Percentiles rank a stretch among this genome's conserved stretches.
Conservation (phyloP, 768 basidiomycete species). For the Crepidotus variabilis region DNA sequence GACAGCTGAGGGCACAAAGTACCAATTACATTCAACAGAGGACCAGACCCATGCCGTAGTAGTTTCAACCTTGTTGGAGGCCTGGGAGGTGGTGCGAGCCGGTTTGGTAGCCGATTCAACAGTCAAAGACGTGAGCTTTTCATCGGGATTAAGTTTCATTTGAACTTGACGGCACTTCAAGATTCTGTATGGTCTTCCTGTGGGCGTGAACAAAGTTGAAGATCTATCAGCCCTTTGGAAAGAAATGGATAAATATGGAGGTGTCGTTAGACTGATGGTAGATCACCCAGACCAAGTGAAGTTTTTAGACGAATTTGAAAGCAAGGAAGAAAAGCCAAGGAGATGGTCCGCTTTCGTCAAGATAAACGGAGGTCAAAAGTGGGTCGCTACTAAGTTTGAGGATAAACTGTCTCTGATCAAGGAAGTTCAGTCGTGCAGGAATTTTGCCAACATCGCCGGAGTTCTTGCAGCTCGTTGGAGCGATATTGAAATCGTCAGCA, state of each 20-base stretch:
- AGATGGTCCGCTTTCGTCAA: slow-evolving; percentile 81
- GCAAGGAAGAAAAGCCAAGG: slow-evolving; percentile 29
- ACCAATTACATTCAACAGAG: slow-evolving; percentile 59
- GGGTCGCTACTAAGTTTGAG: slow-evolving; percentile 19
- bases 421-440: slow-evolving; percentile 64
- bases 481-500: slow-evolving; percentile 47
- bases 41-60: slow-evolving; percentile 60
- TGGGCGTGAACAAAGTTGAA: slow-evolving; percentile 64
- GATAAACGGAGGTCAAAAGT: slow-evolving; percentile 77
- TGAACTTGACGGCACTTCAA: slow-evolving; percentile 24
- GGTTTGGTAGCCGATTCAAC: slow-evolving; percentile 69
- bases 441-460: slow-evolving; percentile 46
- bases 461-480: slow-evolving; percentile 53
- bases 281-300: slow-evolving; percentile 74
- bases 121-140: slow-evolving; percentile 67
- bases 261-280: slow-evolving; percentile 35
- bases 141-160: neutral
- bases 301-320: slow-evolving; percentile 60
- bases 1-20: slow-evolving; percentile 71
- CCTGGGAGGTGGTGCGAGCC: slow-evolving; percentile 64
- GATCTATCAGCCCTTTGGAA: slow-evolving; percentile 63
- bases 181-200: slow-evolving; percentile 81
- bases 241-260: slow-evolving; percentile 51
- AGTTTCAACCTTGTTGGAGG: slow-evolving; percentile 83
- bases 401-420: neutral